Base-by-base conservation (phyloP, 208 protist genomes). In the Naegleria gruberi region DNA sequence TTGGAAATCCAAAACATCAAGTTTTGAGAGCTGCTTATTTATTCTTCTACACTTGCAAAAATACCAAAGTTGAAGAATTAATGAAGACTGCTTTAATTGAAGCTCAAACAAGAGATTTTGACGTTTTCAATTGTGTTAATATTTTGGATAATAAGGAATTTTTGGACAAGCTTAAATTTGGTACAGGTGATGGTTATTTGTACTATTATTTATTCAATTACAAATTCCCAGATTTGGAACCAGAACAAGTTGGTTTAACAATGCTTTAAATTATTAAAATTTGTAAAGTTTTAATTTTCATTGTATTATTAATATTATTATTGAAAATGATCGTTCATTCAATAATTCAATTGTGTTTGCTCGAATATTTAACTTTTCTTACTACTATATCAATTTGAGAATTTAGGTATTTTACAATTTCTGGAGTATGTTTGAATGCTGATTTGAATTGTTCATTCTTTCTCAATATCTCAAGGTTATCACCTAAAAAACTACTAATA, bases 151-250 rank as follows among this genome's bases (percentile, higher is more conserved):
- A 98, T 92, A 89, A 91, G 82, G 92, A 95, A 4, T 92, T 97
- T 44, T 82, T 99, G 8, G 93, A 97, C 26, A 93, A 97, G n/a
- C 93, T 99, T 55, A 98, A 99, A 91, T 99, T 99, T 92, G 95
- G 95, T 4, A 90, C 93, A 8, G 99, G 99, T 44, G 99, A 99
- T 93, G 99, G 99, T 41, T 91, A 96, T 41, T 95, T 99, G 26
- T 95, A 98, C 74, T 99, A 99, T 94, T 99, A 99, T 94, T 96
- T 99, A 84, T 99, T 98, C 94, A 99, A 99, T 94, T 99, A 97
- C 95, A 89, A 94, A 42, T 98, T 97, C 87, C 97, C 95, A 17
- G 93, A 93, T 40, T 94, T 97, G n/a, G 74, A 95, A 44, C 92
- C 96, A 5, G 91, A 90, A 7, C 89, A 96, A 12, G 91, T 99